Evolutionary conservation across 2,329 filamentous ascomycete species (phyloP).

Genomic region (Domatiomyces globalis): DNA sequence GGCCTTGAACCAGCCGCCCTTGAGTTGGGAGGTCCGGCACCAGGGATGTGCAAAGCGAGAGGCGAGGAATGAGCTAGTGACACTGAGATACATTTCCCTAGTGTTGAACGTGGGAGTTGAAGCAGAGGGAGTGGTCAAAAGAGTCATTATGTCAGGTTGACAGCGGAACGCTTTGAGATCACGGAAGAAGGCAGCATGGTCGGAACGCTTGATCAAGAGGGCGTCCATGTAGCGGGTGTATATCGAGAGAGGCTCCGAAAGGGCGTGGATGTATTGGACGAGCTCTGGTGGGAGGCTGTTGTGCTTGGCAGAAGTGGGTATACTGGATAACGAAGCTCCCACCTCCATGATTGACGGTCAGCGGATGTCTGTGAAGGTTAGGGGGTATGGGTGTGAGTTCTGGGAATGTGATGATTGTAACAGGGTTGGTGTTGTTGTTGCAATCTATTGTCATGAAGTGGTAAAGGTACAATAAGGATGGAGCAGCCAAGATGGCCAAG

Average conservation of each 20-base stretch:
- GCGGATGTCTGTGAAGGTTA: too few relatives aligned
- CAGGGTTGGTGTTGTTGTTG: too few relatives aligned
- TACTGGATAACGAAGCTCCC: too few relatives aligned
- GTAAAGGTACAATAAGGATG: too few relatives aligned
- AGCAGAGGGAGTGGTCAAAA: conserved; percentile 1
- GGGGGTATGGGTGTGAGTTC: too few relatives aligned
- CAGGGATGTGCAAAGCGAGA: conserved; percentile 17
- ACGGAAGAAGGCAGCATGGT: conserved; percentile 12
- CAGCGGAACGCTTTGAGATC: conserved; percentile 16
- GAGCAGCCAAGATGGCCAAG: too few relatives aligned
- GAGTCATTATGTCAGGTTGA: conserved; percentile 8
- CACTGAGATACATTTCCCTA: conserved; percentile 8
- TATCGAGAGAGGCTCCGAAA: conserved; percentile 9
- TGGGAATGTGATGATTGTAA: too few relatives aligned
- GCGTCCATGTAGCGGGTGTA: conserved; percentile 17
- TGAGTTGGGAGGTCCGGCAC: conserved; percentile 10
- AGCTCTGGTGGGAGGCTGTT: conserved; percentile 2
- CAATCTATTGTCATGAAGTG: too few relatives aligned
- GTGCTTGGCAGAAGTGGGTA: too few relatives aligned
- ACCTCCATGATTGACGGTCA: too few relatives aligned
- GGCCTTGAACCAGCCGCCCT: conserved; percentile 1
- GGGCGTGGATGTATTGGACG: conserved; percentile 11
- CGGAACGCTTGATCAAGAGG: conserved; percentile 12
- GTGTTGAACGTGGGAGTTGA: not conserved
- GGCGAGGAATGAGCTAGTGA: conserved; percentile 8